Conservation (phyloP, 495 filamentous ascomycete genomes). For the Tirmania nivea region DNA sequence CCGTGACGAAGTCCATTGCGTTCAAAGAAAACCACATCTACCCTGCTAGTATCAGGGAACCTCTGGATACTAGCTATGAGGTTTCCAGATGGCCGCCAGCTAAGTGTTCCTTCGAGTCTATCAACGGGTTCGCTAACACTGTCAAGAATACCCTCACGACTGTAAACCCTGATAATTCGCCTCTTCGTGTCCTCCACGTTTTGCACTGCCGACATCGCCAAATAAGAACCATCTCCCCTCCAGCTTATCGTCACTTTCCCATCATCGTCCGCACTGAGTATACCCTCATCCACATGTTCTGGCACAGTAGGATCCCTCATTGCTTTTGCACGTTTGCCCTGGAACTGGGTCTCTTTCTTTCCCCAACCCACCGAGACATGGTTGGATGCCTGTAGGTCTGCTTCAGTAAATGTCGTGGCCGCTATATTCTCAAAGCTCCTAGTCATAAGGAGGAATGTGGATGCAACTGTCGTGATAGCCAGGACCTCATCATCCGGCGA, state of each 20-base stretch:
- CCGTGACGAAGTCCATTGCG: conserved; percentile 87
- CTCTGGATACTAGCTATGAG: conserved; percentile 69
- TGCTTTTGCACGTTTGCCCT: conserved; percentile 76
- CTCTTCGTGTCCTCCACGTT: conserved; percentile 41
- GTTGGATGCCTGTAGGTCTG: conserved; percentile 69
- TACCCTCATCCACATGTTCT: conserved; percentile 72
- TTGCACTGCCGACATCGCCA: conserved; percentile 44
- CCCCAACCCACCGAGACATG: conserved; percentile 98
- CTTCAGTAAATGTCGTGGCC: conserved; percentile 42
- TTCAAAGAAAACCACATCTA: conserved; percentile 92
- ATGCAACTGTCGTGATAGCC: conserved; percentile 54
- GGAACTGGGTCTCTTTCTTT: conserved; percentile 93
- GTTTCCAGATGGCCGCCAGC: conserved; percentile 81
- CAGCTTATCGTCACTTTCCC: conserved; percentile 53
- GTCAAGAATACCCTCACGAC: conserved; percentile 69
- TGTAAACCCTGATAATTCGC: conserved; percentile 69
- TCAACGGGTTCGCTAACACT: conserved; percentile 89
- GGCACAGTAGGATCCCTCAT: conserved; percentile 85
- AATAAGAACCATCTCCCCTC: conserved; percentile 82
- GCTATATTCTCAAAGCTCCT: conserved; percentile 66
- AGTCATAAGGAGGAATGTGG: conserved; percentile 80
- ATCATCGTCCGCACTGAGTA: conserved; percentile 49
- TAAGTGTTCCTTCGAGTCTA: conserved; percentile 61
- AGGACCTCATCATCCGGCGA: conserved; percentile 87
- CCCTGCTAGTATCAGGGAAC: conserved; percentile 28